Percentiles rank a stretch among this genome's conserved stretches.
These are phyloP conservation scores for Saccharomyces mikatae DNA, from an alignment of 805 yeast genomes.

Conservation along the genomic window DNA sequence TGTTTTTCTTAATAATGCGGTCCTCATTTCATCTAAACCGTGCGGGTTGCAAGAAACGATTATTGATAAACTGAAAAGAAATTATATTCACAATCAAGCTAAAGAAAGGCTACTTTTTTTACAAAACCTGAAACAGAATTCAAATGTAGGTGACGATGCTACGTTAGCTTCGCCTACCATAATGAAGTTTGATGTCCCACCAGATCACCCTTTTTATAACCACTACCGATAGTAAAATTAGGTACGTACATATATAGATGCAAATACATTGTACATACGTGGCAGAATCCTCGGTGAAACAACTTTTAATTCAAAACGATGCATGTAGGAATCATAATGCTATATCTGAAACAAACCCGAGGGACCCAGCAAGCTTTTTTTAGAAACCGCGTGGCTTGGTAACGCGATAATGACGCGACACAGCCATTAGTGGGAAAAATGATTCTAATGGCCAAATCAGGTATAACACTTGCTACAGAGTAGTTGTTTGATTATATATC, in stretches of 20 bases:
- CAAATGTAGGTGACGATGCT: background rate
- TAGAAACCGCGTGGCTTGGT: background rate
- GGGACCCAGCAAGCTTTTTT: background rate
- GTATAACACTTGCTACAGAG: background rate
- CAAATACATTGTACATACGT: background rate
- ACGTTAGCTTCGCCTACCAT: background rate
- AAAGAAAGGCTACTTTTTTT: constrained; percentile 11
- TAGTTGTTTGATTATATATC: background rate
- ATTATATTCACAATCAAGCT: constrained; percentile 23
- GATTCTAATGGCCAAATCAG: background rate
- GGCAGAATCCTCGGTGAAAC: background rate
- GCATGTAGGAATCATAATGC: background rate
- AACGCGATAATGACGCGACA: background rate
- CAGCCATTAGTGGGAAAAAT: background rate
- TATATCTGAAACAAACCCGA: background rate
- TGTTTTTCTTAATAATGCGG: constrained; percentile 19
- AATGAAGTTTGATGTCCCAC: constrained; percentile 9
- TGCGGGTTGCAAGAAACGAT: constrained; percentile 28
- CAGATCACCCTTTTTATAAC: constrained; percentile 19
- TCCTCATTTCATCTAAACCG: constrained; percentile 18
- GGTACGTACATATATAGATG: background rate
- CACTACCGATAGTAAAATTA: background rate
- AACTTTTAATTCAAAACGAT: background rate
- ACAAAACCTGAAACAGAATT: constrained; percentile 1
- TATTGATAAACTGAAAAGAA: constrained; percentile 24